A percentile compares a stretch with the other conserved stretches of the same genome.
phyloP scores from a whole-genome alignment of 148 eudicot genomes.

The Oxyria digyna region DNA sequence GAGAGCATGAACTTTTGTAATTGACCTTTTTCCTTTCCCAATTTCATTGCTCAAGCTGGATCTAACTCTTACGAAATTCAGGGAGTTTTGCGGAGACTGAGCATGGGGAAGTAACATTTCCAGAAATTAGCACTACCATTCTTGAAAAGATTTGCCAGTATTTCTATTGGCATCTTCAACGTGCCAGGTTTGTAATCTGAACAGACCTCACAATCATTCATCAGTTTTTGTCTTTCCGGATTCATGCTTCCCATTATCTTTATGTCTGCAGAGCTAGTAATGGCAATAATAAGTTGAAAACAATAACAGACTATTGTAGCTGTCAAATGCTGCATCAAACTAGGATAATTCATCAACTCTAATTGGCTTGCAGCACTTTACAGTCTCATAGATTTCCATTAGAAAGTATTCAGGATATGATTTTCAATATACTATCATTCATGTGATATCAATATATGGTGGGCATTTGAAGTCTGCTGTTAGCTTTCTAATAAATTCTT shows the following conservation, averaged over 20 bases:
- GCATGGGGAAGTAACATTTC: conserved; percentile 68
- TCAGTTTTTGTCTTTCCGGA: neutral
- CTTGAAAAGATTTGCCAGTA: conserved; percentile 97
- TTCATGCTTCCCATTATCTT: neutral
- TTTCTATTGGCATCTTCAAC: conserved; percentile 96
- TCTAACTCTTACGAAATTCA: conserved; percentile 5
- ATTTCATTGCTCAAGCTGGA: neutral
- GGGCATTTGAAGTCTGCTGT: neutral
- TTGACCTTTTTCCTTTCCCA: neutral
- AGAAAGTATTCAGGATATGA: neutral
- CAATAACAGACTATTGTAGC: neutral
- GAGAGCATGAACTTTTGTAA: neutral
- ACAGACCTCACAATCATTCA: neutral
- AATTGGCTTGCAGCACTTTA: neutral
- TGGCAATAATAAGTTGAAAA: neutral
- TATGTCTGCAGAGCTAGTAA: neutral
- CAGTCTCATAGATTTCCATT: neutral
- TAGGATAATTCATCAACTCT: neutral
- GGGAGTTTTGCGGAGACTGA: conserved; percentile 78
- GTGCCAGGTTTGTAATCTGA: conserved; percentile 48
- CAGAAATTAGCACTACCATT: conserved; percentile 84
- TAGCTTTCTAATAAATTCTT: neutral
- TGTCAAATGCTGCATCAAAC: neutral
- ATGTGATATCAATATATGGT: neutral
- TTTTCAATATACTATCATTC: neutral